phyloP scores from a whole-genome alignment of 768 basidiomycete species.

The Tulasnella sp. region DNA sequence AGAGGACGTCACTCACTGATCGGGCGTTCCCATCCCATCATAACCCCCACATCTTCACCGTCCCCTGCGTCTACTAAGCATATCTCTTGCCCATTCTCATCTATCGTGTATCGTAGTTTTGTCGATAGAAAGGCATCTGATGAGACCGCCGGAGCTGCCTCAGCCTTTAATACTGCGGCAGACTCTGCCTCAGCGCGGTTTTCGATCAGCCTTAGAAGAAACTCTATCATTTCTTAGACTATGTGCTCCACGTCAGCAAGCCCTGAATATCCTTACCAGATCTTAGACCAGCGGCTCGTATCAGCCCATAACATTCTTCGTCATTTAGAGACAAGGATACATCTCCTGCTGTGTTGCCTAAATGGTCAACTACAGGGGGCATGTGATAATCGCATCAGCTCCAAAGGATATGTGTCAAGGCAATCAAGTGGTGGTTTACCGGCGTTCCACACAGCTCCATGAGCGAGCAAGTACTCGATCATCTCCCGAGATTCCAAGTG shows the following conservation, averaged over 20 bases:
- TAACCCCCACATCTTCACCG: slow-evolving; percentile 78
- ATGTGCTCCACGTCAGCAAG: slow-evolving; percentile 11
- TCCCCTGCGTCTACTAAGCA: slow-evolving; percentile 53
- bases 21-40: slow-evolving; percentile 96
- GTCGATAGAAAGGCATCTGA: slow-evolving; percentile 59
- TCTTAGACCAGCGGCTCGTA: slow-evolving; percentile 88
- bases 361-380: slow-evolving; percentile 47
- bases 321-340: slow-evolving; percentile 81
- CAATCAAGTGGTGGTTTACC: no score
- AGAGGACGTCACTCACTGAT: slow-evolving; percentile 44
- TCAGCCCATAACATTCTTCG: slow-evolving; percentile 51
- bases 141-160: slow-evolving; percentile 46
- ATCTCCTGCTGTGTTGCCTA: slow-evolving; percentile 77
- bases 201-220: slow-evolving; percentile 48
- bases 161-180: slow-evolving; percentile 37
- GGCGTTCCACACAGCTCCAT: slow-evolving; percentile 86
- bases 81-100: slow-evolving; percentile 67
- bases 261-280: slow-evolving; percentile 43
- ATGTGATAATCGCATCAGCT: neutral
- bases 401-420: neutral
- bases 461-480: slow-evolving; percentile 52
- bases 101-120: slow-evolving; percentile 50
- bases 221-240: slow-evolving; percentile 34
- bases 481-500: slow-evolving; percentile 55
- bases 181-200: slow-evolving; percentile 21